These are phyloP conservation scores for Cordyceps farinosa DNA, from an alignment of 2,329 filamentous ascomycete species.

Conservation along the genomic window DNA sequence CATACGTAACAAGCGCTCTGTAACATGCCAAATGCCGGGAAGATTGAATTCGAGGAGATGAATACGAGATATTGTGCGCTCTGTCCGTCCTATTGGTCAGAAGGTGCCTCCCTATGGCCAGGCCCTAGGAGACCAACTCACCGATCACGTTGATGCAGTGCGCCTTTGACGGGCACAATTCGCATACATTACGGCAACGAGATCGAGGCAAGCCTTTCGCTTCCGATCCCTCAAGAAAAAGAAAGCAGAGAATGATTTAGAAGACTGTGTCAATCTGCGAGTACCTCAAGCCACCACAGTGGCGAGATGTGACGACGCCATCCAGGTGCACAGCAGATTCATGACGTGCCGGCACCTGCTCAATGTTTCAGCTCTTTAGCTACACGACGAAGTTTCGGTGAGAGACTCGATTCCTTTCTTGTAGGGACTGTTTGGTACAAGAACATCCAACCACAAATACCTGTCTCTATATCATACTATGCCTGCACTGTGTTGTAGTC, in stretches of 20 bases:
- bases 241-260: neutral
- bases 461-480: neutral
- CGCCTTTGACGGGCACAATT: no score
- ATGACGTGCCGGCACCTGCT: neutral
- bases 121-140: neutral
- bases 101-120: neutral
- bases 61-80: neutral
- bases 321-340: neutral
- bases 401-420: neutral
- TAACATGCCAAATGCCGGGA: slow-evolving; percentile 3
- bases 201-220: no score
- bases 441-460: no score
- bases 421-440: neutral
- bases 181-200: no score
- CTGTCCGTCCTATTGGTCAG: neutral
- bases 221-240: no score
- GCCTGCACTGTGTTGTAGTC: neutral
- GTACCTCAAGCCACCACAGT: neutral
- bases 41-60: neutral
- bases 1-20: slow-evolving; percentile 1
- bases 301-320: neutral
- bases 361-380: neutral
- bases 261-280: neutral
- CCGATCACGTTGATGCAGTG: neutral
- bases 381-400: neutral